Conservation (phyloP, 2,329 filamentous ascomycete genomes). For the Paecilomyces formosus region DNA sequence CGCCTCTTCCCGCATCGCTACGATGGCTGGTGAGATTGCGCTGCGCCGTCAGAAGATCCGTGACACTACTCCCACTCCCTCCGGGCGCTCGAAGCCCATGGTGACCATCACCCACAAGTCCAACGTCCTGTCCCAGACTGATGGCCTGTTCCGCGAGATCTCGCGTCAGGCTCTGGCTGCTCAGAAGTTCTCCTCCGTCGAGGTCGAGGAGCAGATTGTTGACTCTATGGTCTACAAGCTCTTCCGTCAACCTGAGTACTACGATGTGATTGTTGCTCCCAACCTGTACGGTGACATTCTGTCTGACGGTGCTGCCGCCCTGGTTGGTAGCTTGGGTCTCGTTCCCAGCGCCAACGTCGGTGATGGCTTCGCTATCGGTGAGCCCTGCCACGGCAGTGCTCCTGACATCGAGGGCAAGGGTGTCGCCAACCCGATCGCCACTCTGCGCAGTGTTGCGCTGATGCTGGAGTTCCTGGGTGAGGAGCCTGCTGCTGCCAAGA, state of each 20-base stretch:
- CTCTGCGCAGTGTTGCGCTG: slow-evolving; percentile 77
- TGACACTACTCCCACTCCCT: slow-evolving; percentile 41
- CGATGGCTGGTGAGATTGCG: slow-evolving; percentile 93
- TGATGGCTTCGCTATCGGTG: slow-evolving; percentile 88
- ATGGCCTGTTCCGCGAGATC: slow-evolving; percentile 85
- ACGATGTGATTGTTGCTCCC: slow-evolving; percentile 96
- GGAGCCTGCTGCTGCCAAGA: slow-evolving; percentile 76
- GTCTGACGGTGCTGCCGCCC: slow-evolving; percentile 87
- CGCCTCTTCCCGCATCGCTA: slow-evolving; percentile 77
- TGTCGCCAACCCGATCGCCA: slow-evolving; percentile 95
- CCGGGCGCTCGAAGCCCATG: slow-evolving; percentile 56
- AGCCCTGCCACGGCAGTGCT: slow-evolving; percentile 94
- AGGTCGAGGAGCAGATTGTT: slow-evolving; percentile 93
- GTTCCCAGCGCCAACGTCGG: slow-evolving; percentile 95
- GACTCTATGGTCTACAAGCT: slow-evolving; percentile 99
- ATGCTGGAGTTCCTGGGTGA: slow-evolving; percentile 96
- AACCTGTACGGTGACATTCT: slow-evolving; percentile 98
- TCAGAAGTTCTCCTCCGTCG: slow-evolving; percentile 55
- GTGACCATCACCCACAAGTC: slow-evolving; percentile 98
- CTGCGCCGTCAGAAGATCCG: slow-evolving; percentile 77
- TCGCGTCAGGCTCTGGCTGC: slow-evolving; percentile 65
- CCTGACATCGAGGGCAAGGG: slow-evolving; percentile 90
- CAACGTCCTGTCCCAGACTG: slow-evolving; percentile 93
- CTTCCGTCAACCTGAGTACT: slow-evolving; percentile 88
- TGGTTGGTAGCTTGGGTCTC: slow-evolving; percentile 84